Base-by-base conservation (phyloP, 2,329 filamentous ascomycete species). In the Pezicula carpinea region DNA sequence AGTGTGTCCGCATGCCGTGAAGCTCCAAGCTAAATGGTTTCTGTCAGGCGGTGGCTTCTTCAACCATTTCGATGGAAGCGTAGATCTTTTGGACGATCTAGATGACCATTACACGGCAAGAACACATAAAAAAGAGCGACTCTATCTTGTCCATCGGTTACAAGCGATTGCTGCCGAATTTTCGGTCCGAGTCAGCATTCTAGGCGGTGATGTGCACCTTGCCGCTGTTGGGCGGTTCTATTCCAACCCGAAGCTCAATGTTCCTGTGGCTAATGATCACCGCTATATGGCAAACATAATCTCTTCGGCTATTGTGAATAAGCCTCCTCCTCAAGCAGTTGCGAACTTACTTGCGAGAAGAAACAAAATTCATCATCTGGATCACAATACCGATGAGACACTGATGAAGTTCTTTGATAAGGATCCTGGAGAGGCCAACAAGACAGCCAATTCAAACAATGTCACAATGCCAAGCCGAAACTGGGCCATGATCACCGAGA, bases 71-170 rank as follows among this genome's bases (percentile, higher is more conserved):
- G 92, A 96, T 58, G 92, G 92, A 43, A 91, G 87, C 46, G 87
- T 96, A 19, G 93, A 97, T 69, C 82, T 97, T 19, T 74, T 96
- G 14, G 91, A 96, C 64, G 90, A 95, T 57, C 75, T 96, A 17
- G 92, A 97, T 65, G 93, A 99, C 65, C 93, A 99, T 53, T 96
- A 96, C 72, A 96, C 92, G 1, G 89, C 91, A 5, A 82, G 82
- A 53, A 89, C 90, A 43, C 92, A 97, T 74, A 97, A 96, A 69
- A 78, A 80, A 50, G 92, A 97, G 73, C 87, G 92, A 38, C 83
- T 83, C 47, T 75, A 81, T 33, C 74, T 97, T 36, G 75, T 99
- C 34, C 79, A 89, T 59, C 82, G 87, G 55, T 75, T 99, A 33
- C 93, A 99, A 67, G 78, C 82, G 33, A 75, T 97, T 39, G 87